Base-by-base conservation (phyloP, 2,329 filamentous ascomycete species). In the Neonectria magnoliae region DNA sequence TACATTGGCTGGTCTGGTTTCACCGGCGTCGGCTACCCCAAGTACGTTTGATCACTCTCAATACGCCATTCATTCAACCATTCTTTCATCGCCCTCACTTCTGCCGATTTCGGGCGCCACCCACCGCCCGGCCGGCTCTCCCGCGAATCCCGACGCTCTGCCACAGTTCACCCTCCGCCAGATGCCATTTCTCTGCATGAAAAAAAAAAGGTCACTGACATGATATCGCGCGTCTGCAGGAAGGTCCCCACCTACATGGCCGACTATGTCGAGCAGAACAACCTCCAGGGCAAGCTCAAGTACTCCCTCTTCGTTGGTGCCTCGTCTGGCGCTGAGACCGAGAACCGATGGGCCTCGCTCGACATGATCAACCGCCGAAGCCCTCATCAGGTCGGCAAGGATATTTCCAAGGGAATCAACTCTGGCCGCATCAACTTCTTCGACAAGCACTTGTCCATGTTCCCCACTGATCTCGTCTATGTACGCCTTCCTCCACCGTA, bases 381-480 rank as follows among this genome's bases (percentile, higher is more conserved):
- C 71, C 93, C 93, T 60, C 93, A 97, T 81, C 93, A 97, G 78
- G 93, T 97, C 65, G 93, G 93, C 76, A 97, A 97, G 83, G 87
- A 92, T 64, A 97, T 97, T 70, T 88, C 93, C 65, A 95, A 93
- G 83, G 93, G 93, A 10, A 97, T 97, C 81, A 97, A 97, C 79
- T 89, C 91, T 72, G 93, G 93, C 47, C 86, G 91, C 71, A 97
- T 97, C 81, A 90, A 95, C 68, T 97, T 97, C 81, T 97, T 97
- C 77, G 93, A 97, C 79, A 97, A 97, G 83, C 93, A 97, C 82
- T 79, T 97, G 76, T 94, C 91, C 80, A 97, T 97, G 93, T 97
- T 97, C 78, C 93, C 93, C 4, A 87, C 90, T 42, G 93, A 97
- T 77, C 83, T 97, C 69, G 91, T 95, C 78, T 96, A 96, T 77